A percentile compares a stretch with the other conserved stretches of the same genome.
Evolutionary conservation across 108 stramenopile genomes (phyloP).

Genomic region (Nitzschia palea): DNA sequence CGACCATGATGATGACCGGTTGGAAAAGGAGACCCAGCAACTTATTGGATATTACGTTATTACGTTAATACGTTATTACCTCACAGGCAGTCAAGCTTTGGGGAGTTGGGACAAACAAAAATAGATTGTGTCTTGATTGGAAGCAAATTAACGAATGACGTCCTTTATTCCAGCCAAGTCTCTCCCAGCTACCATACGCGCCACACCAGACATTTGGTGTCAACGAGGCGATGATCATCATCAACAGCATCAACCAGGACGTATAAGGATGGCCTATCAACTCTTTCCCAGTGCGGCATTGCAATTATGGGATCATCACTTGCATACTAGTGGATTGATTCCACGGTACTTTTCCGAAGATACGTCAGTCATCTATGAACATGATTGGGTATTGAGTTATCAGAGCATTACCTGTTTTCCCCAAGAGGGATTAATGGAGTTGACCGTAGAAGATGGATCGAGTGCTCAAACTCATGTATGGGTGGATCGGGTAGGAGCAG

Average conservation of each 20-base stretch:
- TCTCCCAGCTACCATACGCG: conserved; percentile 2
- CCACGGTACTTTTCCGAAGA: not conserved
- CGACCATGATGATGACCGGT: too few relatives aligned
- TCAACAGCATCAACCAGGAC: too few relatives aligned
- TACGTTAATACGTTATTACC: too few relatives aligned
- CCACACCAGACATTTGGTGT: conserved; percentile 15
- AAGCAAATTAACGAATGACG: too few relatives aligned
- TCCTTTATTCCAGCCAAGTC: conserved; percentile 6
- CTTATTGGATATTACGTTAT: too few relatives aligned
- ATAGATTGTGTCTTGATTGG: too few relatives aligned
- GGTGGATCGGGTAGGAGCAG: conserved; percentile 18
- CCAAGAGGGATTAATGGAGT: conserved; percentile 2
- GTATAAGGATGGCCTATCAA: not conserved
- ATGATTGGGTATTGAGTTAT: conserved; percentile 23
- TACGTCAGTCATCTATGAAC: conserved; percentile 16
- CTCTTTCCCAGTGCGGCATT: conserved; percentile 18
- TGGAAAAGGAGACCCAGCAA: too few relatives aligned
- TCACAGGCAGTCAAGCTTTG: too few relatives aligned
- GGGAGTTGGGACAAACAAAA: too few relatives aligned
- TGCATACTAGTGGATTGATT: conserved; percentile 27
- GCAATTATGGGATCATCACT: conserved; percentile 29
- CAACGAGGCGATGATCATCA: not conserved
- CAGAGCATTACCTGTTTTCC: conserved; percentile 26
- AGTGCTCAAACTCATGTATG: conserved; percentile 19
- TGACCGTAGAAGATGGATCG: not conserved